Conservation (phyloP, 345 rosid species). For the Boechera retrofracta region DNA sequence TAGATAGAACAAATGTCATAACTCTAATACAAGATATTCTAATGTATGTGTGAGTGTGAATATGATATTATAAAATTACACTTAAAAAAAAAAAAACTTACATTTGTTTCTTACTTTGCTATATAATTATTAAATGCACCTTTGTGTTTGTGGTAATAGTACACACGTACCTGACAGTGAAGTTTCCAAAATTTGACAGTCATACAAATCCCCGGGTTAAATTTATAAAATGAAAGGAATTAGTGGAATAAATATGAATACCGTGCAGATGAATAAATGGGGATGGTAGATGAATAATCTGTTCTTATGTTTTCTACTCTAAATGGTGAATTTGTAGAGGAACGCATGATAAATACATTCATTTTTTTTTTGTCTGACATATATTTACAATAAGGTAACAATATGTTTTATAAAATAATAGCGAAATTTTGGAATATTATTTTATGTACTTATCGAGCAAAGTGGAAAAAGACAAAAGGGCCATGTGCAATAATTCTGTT, state of each 20-base stretch:
- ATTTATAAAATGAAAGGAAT: not conserved
- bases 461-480: not conserved
- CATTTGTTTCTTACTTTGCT: too few species aligned
- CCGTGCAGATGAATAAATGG: not conserved
- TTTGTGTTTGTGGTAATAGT: not conserved
- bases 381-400: not conserved
- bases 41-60: not conserved
- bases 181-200: slow-evolving; percentile 3
- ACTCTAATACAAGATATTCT: not conserved
- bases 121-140: not conserved
- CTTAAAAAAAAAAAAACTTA: too few species aligned
- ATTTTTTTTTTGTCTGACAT: not conserved
- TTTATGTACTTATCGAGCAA: not conserved
- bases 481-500: slow-evolving; percentile 35
- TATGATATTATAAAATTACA: not conserved
- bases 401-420: not conserved
- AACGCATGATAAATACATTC: not conserved
- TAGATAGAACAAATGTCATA: not conserved
- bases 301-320: not conserved
- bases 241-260: not conserved
- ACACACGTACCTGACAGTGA: slow-evolving; percentile 6
- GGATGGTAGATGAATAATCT: not conserved
- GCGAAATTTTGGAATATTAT: slow-evolving; percentile 1
- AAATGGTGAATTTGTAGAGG: not conserved
- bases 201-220: not conserved